phyloP scores from a whole-genome alignment of 495 filamentous ascomycete genomes.

The Tuber umbilicatum region DNA sequence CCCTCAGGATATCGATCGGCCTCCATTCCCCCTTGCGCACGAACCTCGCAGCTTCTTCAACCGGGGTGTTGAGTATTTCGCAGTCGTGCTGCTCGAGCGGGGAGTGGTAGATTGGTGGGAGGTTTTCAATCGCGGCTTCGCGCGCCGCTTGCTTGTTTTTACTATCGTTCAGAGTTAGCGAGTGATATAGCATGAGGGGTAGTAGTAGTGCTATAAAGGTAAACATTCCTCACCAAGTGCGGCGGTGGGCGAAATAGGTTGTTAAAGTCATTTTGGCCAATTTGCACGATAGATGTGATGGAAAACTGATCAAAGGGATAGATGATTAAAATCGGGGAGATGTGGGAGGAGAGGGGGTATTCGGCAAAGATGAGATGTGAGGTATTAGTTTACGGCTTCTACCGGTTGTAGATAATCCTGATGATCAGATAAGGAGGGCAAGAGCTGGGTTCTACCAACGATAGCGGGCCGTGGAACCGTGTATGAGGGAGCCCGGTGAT shows the following conservation, averaged over 20 bases:
- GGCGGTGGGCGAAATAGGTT: slow-evolving; percentile 56
- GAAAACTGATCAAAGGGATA: background rate
- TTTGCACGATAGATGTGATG: background rate
- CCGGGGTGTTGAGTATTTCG: slow-evolving; percentile 62
- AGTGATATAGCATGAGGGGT: background rate
- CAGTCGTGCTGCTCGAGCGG: slow-evolving; percentile 57
- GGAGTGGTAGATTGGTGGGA: slow-evolving; percentile 59
- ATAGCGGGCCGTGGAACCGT: background rate
- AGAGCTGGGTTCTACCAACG: background rate
- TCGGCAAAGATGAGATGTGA: background rate
- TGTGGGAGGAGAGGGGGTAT: background rate
- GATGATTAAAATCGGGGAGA: background rate
- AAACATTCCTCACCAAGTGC: slow-evolving; percentile 48
- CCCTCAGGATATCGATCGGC: slow-evolving; percentile 67
- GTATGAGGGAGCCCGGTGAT: background rate
- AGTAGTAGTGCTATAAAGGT: slow-evolving; percentile 7
- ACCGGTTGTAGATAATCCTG: background rate
- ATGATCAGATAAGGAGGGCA: background rate
- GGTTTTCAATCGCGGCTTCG: slow-evolving; percentile 56
- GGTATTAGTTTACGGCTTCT: background rate
- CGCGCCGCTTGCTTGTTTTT: slow-evolving; percentile 73
- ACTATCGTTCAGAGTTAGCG: slow-evolving; percentile 46
- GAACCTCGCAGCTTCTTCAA: slow-evolving; percentile 67
- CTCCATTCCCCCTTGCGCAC: slow-evolving; percentile 62
- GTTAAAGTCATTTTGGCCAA: slow-evolving; percentile 42